These are phyloP conservation scores for Jimgerdemannia flammicorona DNA, from an alignment of 192 early-diverging fungal species.

Conservation along the genomic window DNA sequence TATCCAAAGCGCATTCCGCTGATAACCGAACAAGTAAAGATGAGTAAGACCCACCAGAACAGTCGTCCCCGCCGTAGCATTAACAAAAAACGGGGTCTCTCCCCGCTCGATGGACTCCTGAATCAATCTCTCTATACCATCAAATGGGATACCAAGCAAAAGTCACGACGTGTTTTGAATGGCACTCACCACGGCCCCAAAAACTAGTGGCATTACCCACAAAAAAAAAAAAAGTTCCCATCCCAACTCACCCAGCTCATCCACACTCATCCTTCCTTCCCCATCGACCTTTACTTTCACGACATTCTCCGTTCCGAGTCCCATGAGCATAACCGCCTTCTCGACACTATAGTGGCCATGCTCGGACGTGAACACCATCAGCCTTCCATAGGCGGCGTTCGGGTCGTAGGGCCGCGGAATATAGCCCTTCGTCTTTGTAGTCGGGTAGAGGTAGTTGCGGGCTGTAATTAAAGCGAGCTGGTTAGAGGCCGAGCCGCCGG, in stretches of 20 bases:
- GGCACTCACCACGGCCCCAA: not conserved
- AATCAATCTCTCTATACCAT: slow-evolving; percentile 38
- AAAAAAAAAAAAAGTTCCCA: slow-evolving; percentile 7
- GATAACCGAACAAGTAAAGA: not conserved
- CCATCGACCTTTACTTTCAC: slow-evolving; percentile 61
- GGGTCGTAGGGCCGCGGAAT: slow-evolving; percentile 22
- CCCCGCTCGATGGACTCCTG: slow-evolving; percentile 31
- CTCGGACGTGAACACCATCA: slow-evolving; percentile 65
- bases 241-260: not conserved
- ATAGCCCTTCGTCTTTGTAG: slow-evolving; percentile 52
- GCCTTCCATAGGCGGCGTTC: slow-evolving; percentile 26
- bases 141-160: not conserved
- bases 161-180: not conserved
- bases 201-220: not conserved
- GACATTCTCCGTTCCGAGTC: slow-evolving; percentile 66
- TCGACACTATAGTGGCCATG: slow-evolving; percentile 76
- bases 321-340: slow-evolving; percentile 67
- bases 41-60: slow-evolving; percentile 48
- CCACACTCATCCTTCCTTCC: slow-evolving; percentile 55
- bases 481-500: slow-evolving; percentile 76
- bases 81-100: slow-evolving; percentile 74
- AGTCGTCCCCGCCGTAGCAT: slow-evolving; percentile 80
- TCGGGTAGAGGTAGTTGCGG: slow-evolving; percentile 60
- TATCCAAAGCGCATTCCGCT: not conserved
- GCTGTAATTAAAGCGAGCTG: slow-evolving; percentile 74